A percentile compares a stretch with the other conserved stretches of the same genome.
These are phyloP conservation scores for Fusarium irregulare DNA, from an alignment of 2,329 filamentous ascomycete species.

Conservation along the genomic window DNA sequence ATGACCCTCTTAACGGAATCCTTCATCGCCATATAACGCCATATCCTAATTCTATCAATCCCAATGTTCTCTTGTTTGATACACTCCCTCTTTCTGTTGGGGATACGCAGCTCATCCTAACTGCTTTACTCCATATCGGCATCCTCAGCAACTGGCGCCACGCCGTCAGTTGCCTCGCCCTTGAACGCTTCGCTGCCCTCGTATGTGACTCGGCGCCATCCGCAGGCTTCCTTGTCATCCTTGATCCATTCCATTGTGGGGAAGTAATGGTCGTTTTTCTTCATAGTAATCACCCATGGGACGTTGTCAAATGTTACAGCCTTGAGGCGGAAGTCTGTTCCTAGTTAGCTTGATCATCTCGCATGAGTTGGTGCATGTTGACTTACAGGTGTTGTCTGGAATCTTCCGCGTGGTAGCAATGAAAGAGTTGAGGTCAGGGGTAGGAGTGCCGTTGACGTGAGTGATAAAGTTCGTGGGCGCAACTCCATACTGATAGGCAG, in stretches of 20 bases:
- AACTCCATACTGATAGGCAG: constrained; percentile 89
- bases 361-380: neutral
- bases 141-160: constrained; percentile 56
- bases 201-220: constrained; percentile 73
- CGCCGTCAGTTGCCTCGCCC: constrained; percentile 66
- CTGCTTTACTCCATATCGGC: constrained; percentile 56
- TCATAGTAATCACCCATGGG: constrained; percentile 99
- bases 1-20: constrained; percentile 46
- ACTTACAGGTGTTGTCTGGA: constrained; percentile 89
- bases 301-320: constrained; percentile 99
- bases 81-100: constrained; percentile 25
- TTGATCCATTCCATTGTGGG: constrained; percentile 78
- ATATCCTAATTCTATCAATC: constrained; percentile 41
- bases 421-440: constrained; percentile 84
- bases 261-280: constrained; percentile 99
- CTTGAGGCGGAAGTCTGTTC: constrained; percentile 88
- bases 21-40: constrained; percentile 54
- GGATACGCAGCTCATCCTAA: neutral
- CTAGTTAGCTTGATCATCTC: constrained; percentile 26
- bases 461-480: constrained; percentile 98
- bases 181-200: constrained; percentile 64
- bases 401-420: constrained; percentile 85
- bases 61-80: constrained; percentile 18
- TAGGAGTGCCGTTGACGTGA: constrained; percentile 89
- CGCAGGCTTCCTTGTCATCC: constrained; percentile 67